These are phyloP conservation scores for Calonectria naviculata DNA, from an alignment of 2,329 filamentous ascomycete genomes.

Conservation along the genomic window DNA sequence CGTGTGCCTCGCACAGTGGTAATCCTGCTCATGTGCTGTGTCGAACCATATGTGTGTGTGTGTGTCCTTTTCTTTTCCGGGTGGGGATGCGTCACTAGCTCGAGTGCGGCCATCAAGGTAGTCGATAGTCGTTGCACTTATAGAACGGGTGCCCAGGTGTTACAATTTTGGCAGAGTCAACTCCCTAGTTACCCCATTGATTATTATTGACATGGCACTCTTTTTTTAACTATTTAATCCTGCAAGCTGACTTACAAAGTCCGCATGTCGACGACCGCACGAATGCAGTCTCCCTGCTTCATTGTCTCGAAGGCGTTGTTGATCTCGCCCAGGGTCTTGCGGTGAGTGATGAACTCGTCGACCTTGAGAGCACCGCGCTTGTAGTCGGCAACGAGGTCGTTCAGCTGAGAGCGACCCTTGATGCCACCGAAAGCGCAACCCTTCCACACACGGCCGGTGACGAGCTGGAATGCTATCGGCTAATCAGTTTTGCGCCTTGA, in stretches of 20 bases:
- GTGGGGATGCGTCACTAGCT: slow-evolving; percentile 11
- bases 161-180: slow-evolving; percentile 25
- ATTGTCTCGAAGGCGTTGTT: slow-evolving; percentile 93
- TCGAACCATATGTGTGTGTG: neutral
- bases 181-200: slow-evolving; percentile 21
- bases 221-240: slow-evolving; percentile 25
- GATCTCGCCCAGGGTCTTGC: slow-evolving; percentile 83
- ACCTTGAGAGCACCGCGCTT: slow-evolving; percentile 92
- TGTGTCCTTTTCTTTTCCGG: neutral
- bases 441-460: slow-evolving; percentile 97
- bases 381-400: slow-evolving; percentile 89
- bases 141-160: slow-evolving; percentile 14
- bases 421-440: slow-evolving; percentile 98
- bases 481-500: slow-evolving; percentile 34
- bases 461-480: slow-evolving; percentile 89
- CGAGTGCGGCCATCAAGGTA: slow-evolving; percentile 20
- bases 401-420: slow-evolving; percentile 95
- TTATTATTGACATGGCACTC: slow-evolving; percentile 18
- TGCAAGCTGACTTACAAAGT: slow-evolving; percentile 42
- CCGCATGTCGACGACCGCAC: slow-evolving; percentile 83
- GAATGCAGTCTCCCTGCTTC: slow-evolving; percentile 97
- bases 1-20: neutral
- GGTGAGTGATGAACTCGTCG: slow-evolving; percentile 99
- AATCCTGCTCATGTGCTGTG: neutral
- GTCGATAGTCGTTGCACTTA: slow-evolving; percentile 17